Base-by-base conservation (phyloP, 129 eudicot species). In the Flaveria robusta region DNA sequence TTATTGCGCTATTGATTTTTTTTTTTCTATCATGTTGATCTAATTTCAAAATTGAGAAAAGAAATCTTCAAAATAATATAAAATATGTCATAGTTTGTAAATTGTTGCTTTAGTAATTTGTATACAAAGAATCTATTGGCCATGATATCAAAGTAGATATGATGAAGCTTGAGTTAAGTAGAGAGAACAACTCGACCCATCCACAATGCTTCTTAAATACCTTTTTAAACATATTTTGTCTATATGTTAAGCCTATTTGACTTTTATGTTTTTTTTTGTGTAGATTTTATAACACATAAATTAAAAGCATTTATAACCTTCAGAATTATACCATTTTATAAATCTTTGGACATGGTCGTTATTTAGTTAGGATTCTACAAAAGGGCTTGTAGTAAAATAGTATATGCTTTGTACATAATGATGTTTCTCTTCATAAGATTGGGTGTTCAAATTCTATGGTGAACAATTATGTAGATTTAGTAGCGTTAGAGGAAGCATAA, bases 161-260 rank as follows among this genome's bases (percentile, higher is more conserved):
- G 77, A 71, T 71, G 64, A 79, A 71, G 29, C 42, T 78, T 79
- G 72, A 60, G 66, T 71, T 41, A 62, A 70, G 77, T 39, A 46
- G 58, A 52, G 46, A 60, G 72, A 42, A 62, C 72, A 29, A 58
- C 71, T 63, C 42, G 82, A 70, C 82, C 77, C 82, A 66, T 60
- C 72, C 56, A 29, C 77, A 49, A 71, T 71, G 29, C 27, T 71
- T 37, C 77, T 59, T 18, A 8, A 7, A 14, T 6, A 50, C 14
- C 22, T 4, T 9, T 74, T 11, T 45, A 3, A 26, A 1, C 71
- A 47, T 64, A 27, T 45, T 27, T 75, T 64, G 14, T 46, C 45
- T 45, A 23, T 42, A 41, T 69, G 2, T 51, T 59, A 4, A 3
- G 1, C 8, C 49, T 62, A 23, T 43, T 74, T 45, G 47, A 50